Percentiles rank a stretch among this genome's conserved stretches.
phyloP scores from a whole-genome alignment of 179 eudicot genomes.

The Gypsophila paniculata region DNA sequence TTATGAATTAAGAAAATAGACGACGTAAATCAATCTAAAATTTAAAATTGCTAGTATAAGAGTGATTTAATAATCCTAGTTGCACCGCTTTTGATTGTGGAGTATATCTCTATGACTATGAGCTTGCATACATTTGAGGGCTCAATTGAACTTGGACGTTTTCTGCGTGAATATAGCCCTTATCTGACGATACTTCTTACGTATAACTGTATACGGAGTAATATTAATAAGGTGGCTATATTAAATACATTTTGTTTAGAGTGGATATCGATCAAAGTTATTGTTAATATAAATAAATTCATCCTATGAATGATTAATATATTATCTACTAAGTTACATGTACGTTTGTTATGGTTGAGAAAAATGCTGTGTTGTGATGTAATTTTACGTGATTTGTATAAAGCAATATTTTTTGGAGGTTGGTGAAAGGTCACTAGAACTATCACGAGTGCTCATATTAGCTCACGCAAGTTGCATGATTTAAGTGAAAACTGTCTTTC shows the following conservation, averaged over 20 bases:
- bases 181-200: conserved; percentile 9
- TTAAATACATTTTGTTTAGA: background rate
- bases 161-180: background rate
- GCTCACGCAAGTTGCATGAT: background rate
- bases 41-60: background rate
- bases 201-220: background rate
- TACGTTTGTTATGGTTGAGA: too few species aligned
- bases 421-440: background rate
- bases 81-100: background rate
- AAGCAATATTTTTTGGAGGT: background rate
- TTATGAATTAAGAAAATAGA: too few species aligned
- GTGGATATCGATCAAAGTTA: too few species aligned
- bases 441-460: background rate
- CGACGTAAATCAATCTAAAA: too few species aligned
- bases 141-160: background rate
- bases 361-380: background rate
- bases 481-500: background rate
- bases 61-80: background rate
- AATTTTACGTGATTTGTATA: background rate
- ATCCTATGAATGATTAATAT: too few species aligned
- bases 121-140: background rate
- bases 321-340: too few species aligned
- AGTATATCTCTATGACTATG: background rate
- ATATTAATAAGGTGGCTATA: background rate
- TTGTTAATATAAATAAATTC: too few species aligned